Conservation (phyloP, 345 rosid species). For the Bretschneidera sinensis region DNA sequence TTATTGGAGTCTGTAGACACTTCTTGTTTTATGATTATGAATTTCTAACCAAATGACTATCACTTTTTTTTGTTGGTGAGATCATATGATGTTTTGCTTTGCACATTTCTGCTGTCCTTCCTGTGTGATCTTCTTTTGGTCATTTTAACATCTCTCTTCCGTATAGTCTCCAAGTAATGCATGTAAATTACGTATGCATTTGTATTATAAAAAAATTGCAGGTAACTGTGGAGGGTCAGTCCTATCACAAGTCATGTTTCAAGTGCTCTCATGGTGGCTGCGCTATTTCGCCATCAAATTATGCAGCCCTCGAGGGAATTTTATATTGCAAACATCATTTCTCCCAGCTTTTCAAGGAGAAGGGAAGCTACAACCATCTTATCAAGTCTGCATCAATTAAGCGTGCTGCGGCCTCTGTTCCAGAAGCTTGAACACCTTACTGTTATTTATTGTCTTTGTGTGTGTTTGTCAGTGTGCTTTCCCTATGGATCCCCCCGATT, state of each 20-base stretch:
- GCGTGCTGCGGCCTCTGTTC: conserved; percentile 55
- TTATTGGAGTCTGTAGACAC: too few relatives aligned
- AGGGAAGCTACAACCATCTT: conserved; percentile 93
- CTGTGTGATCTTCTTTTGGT: too few relatives aligned
- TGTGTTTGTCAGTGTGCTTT: conserved; percentile 23
- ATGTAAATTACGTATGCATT: background rate
- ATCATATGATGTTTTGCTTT: too few relatives aligned
- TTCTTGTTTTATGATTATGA: too few relatives aligned
- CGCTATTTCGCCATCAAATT: conserved; percentile 80
- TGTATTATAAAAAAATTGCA: conserved; percentile 13
- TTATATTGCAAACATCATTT: conserved; percentile 96
- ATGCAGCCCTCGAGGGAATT: conserved; percentile 95
- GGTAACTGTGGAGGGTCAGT: conserved; percentile 88
- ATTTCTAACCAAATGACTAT: too few relatives aligned
- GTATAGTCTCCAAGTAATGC: too few relatives aligned
- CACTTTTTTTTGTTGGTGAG: too few relatives aligned
- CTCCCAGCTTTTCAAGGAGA: conserved; percentile 96
- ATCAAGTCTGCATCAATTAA: conserved; percentile 78
- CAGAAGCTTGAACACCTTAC: conserved; percentile 48
- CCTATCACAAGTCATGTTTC: conserved; percentile 93
- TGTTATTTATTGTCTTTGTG: conserved; percentile 1
- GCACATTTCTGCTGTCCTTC: too few relatives aligned
- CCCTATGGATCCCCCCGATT: conserved; percentile 10
- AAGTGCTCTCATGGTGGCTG: conserved; percentile 99
- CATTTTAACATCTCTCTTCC: too few relatives aligned